Percentiles rank a stretch among this genome's conserved stretches.
Conservation (phyloP, 1,284 basidiomycete genomes). For the Hemileia vastatrix region DNA sequence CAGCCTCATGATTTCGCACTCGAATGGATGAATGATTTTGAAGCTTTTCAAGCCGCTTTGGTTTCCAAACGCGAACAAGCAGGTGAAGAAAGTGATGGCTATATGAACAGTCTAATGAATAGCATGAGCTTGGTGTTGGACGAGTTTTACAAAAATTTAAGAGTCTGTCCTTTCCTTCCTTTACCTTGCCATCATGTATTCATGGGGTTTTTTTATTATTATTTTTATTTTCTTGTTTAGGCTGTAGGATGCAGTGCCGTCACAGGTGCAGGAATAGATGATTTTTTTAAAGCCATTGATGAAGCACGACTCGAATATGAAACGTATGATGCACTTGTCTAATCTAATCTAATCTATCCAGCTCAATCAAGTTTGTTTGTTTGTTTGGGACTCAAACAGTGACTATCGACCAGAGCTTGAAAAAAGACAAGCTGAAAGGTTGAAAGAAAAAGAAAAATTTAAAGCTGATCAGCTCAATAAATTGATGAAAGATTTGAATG, state of each 20-base stretch:
- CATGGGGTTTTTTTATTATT: slow-evolving; percentile 4
- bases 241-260: slow-evolving; percentile 91
- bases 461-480: slow-evolving; percentile 61
- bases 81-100: slow-evolving; percentile 68
- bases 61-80: slow-evolving; percentile 54
- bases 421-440: slow-evolving; percentile 52
- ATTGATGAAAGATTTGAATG: slow-evolving; percentile 73
- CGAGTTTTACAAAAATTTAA: slow-evolving; percentile 95
- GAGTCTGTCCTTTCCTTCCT: slow-evolving; percentile 50
- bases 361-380: no score
- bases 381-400: slow-evolving; percentile 47
- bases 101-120: slow-evolving; percentile 98
- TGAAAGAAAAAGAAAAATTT: slow-evolving; percentile 51
- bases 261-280: slow-evolving; percentile 83
- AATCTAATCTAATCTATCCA: background rate
- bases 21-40: slow-evolving; percentile 98
- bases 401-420: slow-evolving; percentile 87
- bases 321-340: slow-evolving; percentile 51
- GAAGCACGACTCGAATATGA: slow-evolving; percentile 78
- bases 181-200: background rate
- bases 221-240: slow-evolving; percentile 47
- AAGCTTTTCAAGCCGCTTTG: slow-evolving; percentile 54
- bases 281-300: slow-evolving; percentile 84
- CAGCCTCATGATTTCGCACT: slow-evolving; percentile 78
- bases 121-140: slow-evolving; percentile 97